phyloP scores from a whole-genome alignment of 1,139 yeast species.

The Yamadazyma conglobata region DNA sequence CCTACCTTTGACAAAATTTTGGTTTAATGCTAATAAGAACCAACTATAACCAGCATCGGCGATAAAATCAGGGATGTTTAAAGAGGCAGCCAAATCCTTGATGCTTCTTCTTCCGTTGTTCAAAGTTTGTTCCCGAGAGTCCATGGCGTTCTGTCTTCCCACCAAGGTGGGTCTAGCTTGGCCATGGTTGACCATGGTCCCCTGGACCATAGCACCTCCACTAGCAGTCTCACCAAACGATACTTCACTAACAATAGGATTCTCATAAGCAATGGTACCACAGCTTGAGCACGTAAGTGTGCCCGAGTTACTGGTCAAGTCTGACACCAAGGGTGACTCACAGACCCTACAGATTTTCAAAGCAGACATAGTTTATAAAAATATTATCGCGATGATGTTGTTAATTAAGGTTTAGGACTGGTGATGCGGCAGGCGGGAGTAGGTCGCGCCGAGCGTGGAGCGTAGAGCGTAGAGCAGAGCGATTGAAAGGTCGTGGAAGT shows the following conservation, averaged over 20 bases:
- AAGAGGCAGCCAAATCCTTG: slow-evolving; percentile 71
- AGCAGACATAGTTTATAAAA: slow-evolving; percentile 2
- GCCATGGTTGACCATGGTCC: slow-evolving; percentile 87
- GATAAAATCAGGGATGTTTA: slow-evolving; percentile 77
- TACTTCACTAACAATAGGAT: slow-evolving; percentile 92
- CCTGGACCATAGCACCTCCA: slow-evolving; percentile 96
- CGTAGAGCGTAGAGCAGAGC: no score
- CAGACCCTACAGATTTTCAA: slow-evolving; percentile 4
- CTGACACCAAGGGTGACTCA: slow-evolving; percentile 24
- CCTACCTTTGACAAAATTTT: slow-evolving; percentile 93
- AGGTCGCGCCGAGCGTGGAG: no score
- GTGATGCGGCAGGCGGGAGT: no score
- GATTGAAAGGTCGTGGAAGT: no score
- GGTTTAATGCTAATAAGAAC: slow-evolving; percentile 81
- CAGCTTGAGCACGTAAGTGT: slow-evolving; percentile 78
- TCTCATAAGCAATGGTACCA: slow-evolving; percentile 87
- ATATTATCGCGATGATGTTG: no score
- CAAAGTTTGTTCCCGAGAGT: slow-evolving; percentile 83
- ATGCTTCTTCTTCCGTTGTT: slow-evolving; percentile 78
- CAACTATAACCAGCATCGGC: slow-evolving; percentile 85
- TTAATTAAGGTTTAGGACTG: no score
- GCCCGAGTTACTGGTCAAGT: slow-evolving; percentile 55
- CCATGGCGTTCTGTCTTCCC: slow-evolving; percentile 68
- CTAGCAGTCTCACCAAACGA: slow-evolving; percentile 87
- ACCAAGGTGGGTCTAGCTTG: slow-evolving; percentile 72